Base-by-base conservation (phyloP, 2,329 filamentous ascomycete genomes). In the Eurotiales sp. region DNA sequence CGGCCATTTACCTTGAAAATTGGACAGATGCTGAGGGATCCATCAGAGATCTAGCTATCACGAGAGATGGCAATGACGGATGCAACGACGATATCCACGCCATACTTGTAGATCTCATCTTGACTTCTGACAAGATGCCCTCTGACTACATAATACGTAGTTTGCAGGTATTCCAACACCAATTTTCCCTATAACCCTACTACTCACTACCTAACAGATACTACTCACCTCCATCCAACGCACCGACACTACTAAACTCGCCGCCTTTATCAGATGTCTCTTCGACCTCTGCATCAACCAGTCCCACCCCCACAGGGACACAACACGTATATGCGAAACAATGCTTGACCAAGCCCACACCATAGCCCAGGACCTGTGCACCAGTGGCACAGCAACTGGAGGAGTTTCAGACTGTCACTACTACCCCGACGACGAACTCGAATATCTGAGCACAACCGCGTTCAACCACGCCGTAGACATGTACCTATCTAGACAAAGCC, bases 401-500 rank as follows among this genome's bases (percentile, higher is more conserved):
- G n/a, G n/a, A n/a, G n/a, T n/a, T n/a, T n/a, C n/a, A n/a, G n/a
- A n/a, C n/a, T n/a, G n/a, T n/a, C n/a, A n/a, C n/a, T n/a, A n/a
- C 27, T 83, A 82, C 55, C 81, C 80, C 2, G 53, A 66, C 6
- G 73, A 74, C 3, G 82, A 85, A 61, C 67, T 84, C 19, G 75
- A 79, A 51, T 83, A 79, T 77, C 68, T 85, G 5, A 77, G 80
- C 5, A 76, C 74, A 0, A 74, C 72, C 11, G 59, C 74, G 0
- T 82, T 81, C 61, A 85, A 84, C 55, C 72, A 70, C 19, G 78
- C 77, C 0, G 72, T 84, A 3, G 81, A 84, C 54, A 72, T 77
- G 17, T 78, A 78, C 51, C 53, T 57, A 1, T 62, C 60, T 1
- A n/a, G n/a, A 17, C 58, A 59, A 17, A 58, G 59, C 15, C 69